These are phyloP conservation scores for Butyriboletus loyo DNA, from an alignment of 768 basidiomycete species.

Conservation along the genomic window DNA sequence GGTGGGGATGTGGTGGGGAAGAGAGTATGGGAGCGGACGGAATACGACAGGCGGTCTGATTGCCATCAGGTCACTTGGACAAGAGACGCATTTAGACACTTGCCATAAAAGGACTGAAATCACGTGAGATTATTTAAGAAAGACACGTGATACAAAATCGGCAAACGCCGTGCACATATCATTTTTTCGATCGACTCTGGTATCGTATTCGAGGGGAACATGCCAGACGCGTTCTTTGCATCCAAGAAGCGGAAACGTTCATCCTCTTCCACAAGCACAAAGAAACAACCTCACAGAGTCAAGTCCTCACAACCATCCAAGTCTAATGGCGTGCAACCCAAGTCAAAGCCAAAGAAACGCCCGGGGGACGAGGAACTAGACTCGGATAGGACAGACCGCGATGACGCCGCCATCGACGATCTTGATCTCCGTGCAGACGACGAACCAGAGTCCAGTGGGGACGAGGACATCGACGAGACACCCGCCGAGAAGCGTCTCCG, in stretches of 20 bases:
- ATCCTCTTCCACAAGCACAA: constrained; percentile 29
- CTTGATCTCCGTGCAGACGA: constrained; percentile 66
- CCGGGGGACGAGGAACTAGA: constrained; percentile 59
- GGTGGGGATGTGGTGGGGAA: not conserved
- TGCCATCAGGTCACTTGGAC: constrained; percentile 8
- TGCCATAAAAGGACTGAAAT: not conserved
- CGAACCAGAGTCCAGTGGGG: constrained; percentile 62
- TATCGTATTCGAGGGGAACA: constrained; percentile 25
- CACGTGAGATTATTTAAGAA: constrained; percentile 1
- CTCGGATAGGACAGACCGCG: constrained; percentile 58
- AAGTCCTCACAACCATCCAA: constrained; percentile 11
- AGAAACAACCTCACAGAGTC: constrained; percentile 19
- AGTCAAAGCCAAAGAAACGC: constrained; percentile 23
- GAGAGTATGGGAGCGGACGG: not conserved
- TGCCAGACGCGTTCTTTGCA: constrained; percentile 86
- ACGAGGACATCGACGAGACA: constrained; percentile 86
- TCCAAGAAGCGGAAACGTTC: constrained; percentile 62
- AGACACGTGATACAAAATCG: not conserved
- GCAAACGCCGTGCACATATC: constrained; percentile 7
- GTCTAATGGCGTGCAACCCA: constrained; percentile 23
- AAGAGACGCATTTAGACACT: not conserved
- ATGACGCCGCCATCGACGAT: constrained; percentile 57
- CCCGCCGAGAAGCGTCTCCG: constrained; percentile 91
- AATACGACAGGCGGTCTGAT: constrained; percentile 1
- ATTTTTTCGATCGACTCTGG: constrained; percentile 19